Conservation (phyloP, 169 alveolate genomes). For the Besnoitia besnoiti region DNA sequence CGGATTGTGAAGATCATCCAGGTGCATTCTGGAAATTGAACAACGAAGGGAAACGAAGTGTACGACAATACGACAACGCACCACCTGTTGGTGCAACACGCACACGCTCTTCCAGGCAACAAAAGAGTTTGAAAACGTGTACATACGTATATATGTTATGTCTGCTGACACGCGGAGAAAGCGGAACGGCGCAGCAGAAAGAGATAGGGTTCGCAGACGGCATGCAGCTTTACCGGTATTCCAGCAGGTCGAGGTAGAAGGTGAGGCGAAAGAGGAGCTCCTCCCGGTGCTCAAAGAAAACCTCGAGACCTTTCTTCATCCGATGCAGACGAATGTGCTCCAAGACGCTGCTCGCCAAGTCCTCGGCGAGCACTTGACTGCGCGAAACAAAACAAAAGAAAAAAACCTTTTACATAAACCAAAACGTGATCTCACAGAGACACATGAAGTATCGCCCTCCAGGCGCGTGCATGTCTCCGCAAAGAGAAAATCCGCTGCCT, state of each 20-base stretch:
- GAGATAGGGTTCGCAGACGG: not conserved
- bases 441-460: too few species aligned
- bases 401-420: not conserved
- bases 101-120: too few species aligned
- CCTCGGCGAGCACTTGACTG: constrained; percentile 61
- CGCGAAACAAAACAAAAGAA: not conserved
- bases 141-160: too few species aligned
- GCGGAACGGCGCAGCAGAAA: not conserved
- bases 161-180: not conserved
- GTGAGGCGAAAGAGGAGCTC: constrained; percentile 45
- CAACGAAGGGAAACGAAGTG: too few species aligned
- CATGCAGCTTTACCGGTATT: constrained; percentile 15
- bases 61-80: too few species aligned
- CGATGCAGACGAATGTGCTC: constrained; percentile 71
- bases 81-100: too few species aligned
- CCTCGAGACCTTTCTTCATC: constrained; percentile 59
- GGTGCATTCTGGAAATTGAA: constrained; percentile 45
- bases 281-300: constrained; percentile 63
- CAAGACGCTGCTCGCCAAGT: constrained; percentile 54
- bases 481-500: too few species aligned
- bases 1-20: constrained; percentile 67
- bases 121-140: too few species aligned
- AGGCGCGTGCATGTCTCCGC: too few species aligned
- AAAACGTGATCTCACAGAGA: too few species aligned
- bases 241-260: constrained; percentile 58